Evolutionary conservation across 2,329 filamentous ascomycete genomes (phyloP).

Genomic region (Bipolaris sorokiniana): DNA sequence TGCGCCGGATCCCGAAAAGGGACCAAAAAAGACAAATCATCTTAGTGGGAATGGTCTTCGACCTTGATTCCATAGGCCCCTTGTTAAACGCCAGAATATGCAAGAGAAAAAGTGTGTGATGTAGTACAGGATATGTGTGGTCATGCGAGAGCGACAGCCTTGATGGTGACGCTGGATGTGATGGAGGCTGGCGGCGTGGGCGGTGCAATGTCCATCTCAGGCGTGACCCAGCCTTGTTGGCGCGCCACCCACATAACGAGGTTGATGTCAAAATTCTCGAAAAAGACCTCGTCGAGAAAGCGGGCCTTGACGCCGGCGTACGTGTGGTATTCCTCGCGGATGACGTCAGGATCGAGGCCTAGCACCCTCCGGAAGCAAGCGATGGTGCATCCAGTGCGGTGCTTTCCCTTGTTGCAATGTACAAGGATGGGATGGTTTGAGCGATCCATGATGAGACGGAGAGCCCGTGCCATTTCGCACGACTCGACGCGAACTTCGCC

Average conservation of each 20-base stretch:
- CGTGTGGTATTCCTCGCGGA: constrained; percentile 74
- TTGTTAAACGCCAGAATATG: constrained; percentile 7
- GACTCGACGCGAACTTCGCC: constrained; percentile 58
- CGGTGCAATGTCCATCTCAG: constrained; percentile 23
- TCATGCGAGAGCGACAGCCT: constrained; percentile 18
- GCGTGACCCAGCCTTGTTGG: constrained; percentile 37
- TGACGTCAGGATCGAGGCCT: constrained; percentile 65
- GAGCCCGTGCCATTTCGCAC: constrained; percentile 69
- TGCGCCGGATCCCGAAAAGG: background rate
- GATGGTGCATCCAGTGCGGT: constrained; percentile 89
- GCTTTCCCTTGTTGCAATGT: constrained; percentile 94
- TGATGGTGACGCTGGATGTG: constrained; percentile 16
- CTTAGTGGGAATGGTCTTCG: constrained; percentile 6
- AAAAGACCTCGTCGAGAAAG: constrained; percentile 54
- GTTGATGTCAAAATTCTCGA: constrained; percentile 53
- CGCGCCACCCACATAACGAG: constrained; percentile 50
- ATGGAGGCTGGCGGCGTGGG: constrained; percentile 34
- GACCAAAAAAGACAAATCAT: background rate
- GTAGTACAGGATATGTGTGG: background rate
- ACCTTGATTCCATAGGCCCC: background rate
- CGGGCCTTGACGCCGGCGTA: constrained; percentile 63
- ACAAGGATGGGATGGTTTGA: constrained; percentile 80
- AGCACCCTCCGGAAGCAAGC: constrained; percentile 75
- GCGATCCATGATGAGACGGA: constrained; percentile 73
- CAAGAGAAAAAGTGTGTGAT: background rate